Base-by-base conservation (phyloP, 2,329 filamentous ascomycete genomes). In the Colletotrichum shisoi region DNA sequence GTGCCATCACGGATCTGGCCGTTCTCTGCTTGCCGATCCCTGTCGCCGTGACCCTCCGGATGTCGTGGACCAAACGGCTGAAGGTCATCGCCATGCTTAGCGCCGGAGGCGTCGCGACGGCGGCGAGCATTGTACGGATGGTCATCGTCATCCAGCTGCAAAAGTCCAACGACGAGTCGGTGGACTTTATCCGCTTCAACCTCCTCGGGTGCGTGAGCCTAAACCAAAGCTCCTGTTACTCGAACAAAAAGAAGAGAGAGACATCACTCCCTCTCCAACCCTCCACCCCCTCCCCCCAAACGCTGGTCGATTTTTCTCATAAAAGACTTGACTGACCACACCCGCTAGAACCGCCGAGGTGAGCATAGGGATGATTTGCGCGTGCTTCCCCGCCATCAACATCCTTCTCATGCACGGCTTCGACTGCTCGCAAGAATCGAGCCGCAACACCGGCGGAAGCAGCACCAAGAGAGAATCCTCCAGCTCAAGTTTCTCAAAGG, bases 21-120 rank as follows among this genome's bases (percentile, higher is more conserved):
- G 76, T 78, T 24, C 56, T 77, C 40, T 45, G 75, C 19, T 62
- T 77, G 0, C 76, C 75, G 3, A 72, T 73, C 11, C 48, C 76
- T 3, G 70, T 76, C 24, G 75, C 75, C 6, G 74, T 76, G 68
- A 77, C 74, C 1, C 71, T 78, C 42, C 71, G 75, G 46, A 68
- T 77, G 62, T 71, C 76, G 2, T 56, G 58, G 34, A 72, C 67
- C 53, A 75, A 73, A 70, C 72, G 75, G 57, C 58, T 79, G 5
- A 73, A 72, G 1, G 73, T 77, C 7, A 69, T 70, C 15, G 73
- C 68, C 17, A 71, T 77, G 45, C 70, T 77, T 7, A 72, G 74
- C 57, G 75, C 75, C 0, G 74, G 76, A 9, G 76, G 76, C 9
- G 45, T 76, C 24, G 75, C 76, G 12, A 77, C 75, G 1, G 75